Percentiles rank a stretch among this genome's conserved stretches.
phyloP scores from a whole-genome alignment of 331 rosid species.

The Stylosanthes scabra region DNA sequence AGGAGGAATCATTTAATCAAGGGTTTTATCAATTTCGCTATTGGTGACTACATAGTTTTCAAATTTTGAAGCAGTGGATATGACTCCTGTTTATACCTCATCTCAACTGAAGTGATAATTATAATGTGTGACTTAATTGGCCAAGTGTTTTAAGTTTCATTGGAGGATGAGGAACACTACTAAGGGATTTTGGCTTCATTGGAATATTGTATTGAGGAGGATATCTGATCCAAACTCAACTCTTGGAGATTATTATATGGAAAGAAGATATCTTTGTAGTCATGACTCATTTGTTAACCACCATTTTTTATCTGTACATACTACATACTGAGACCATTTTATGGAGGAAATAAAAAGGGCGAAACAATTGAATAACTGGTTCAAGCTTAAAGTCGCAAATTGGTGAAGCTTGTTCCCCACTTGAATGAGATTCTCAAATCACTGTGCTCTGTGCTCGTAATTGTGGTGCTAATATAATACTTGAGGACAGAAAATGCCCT shows the following conservation, averaged over 20 bases:
- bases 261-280: conserved; percentile 17
- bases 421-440: neutral
- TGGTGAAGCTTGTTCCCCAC: conserved; percentile 24
- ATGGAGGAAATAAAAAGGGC: neutral
- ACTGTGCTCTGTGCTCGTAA: neutral
- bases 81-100: neutral
- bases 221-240: neutral
- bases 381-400: conserved; percentile 18
- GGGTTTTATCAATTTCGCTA: conserved; percentile 21
- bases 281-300: conserved; percentile 4
- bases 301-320: conserved; percentile 20
- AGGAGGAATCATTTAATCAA: neutral
- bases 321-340: conserved; percentile 14
- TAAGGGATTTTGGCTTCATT: neutral
- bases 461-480: conserved; percentile 12
- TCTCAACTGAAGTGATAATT: conserved; percentile 24
- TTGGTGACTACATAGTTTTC: conserved; percentile 14
- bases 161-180: conserved; percentile 7
- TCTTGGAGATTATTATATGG: conserved; percentile 8
- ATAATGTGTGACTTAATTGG: conserved; percentile 14
- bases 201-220: conserved; percentile 12
- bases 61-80: conserved; percentile 10
- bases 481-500: neutral
- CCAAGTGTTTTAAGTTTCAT: neutral
- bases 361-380: conserved; percentile 13